These are phyloP conservation scores for Populus davidiana DNA, from an alignment of 345 rosid species.

Conservation along the genomic window DNA sequence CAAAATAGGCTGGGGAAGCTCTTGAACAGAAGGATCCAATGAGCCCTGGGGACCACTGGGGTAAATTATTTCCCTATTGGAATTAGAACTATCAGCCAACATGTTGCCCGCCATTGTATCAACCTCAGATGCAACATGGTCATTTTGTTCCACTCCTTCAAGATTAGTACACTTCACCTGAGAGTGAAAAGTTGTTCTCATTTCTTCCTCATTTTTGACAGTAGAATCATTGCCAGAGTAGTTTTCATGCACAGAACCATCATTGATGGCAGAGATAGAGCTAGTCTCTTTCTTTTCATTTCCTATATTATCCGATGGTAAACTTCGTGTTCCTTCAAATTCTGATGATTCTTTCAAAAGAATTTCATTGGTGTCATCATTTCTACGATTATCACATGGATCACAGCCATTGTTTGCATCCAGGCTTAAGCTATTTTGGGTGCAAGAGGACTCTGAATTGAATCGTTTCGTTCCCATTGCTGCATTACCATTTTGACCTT, in stretches of 20 bases:
- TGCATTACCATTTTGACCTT: conserved; percentile 35
- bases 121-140: conserved; percentile 30
- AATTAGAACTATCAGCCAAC: conserved; percentile 27
- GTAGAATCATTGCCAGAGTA: conserved; percentile 23
- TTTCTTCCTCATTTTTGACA: conserved; percentile 48
- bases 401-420: conserved; percentile 55
- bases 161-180: conserved; percentile 37
- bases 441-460: conserved; percentile 67
- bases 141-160: conserved; percentile 40
- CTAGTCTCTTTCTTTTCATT: conserved; percentile 43
- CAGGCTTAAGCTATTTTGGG: conserved; percentile 44
- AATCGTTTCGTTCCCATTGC: conserved; percentile 43
- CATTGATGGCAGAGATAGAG: conserved; percentile 27
- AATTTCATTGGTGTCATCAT: conserved; percentile 41
- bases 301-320: conserved; percentile 40
- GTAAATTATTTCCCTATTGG: conserved; percentile 29
- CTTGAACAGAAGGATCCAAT: conserved; percentile 25
- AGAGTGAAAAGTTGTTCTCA: conserved; percentile 33
- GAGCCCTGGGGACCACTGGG: conserved; percentile 35
- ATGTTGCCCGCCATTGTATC: conserved; percentile 33
- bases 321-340: conserved; percentile 37
- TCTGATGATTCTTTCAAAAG: conserved; percentile 35
- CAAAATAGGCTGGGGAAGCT: conserved; percentile 26
- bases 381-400: conserved; percentile 36
- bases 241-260: conserved; percentile 25